Base-by-base conservation (phyloP, 176 grass and related monocot species). In the barley (Hordeum vulgare) region DNA sequence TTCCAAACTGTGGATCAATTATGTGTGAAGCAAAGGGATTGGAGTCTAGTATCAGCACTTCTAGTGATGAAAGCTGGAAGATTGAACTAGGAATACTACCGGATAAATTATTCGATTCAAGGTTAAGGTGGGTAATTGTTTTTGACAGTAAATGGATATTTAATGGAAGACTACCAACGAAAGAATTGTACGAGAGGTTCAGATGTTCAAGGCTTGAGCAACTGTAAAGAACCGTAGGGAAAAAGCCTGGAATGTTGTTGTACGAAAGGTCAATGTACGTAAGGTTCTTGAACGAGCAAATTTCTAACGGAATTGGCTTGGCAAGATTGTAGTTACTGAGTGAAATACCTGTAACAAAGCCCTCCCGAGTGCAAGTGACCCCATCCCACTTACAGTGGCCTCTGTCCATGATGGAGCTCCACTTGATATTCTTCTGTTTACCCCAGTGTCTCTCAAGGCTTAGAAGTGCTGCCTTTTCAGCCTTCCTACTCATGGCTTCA, bases 1-100 rank as follows among this genome's bases (percentile, higher is more conserved):
- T 84, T 47, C 86, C 86, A 2, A 91, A 75, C 20, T 89, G 86
- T 8, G 4, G 36, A 33, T 84, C 76, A 13, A 91, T 84, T 3
- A 1, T 64, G 12, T 25, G 28, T 0, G 75, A 35, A 75, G 12
- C 10, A 75, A 94, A 90, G 24, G 49, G 27, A 82, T 91, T 91
- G 56, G 20, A 51, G 3, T 61, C 53, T 47, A 91, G 81, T n/a
- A 9, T 5, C 3, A 88, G 81, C 11, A 37, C 1, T 61, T 66
- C 9, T 21, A 91, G 31, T 14, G 21, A 47, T 0, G 11, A 41
- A 11, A 88, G 45, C 24, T 77, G 34, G 10, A 2, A 2, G 4
- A 77, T 68, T 57, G 73, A 10, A 29, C 15, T 57, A 1, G 61
- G 72, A 34, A 76, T 84, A 4, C 15, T 67, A 14, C 33, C 11